A percentile compares a stretch with the other conserved stretches of the same genome.
These are phyloP conservation scores for Salix suchowensis DNA, from an alignment of 345 rosid species.

Conservation along the genomic window DNA sequence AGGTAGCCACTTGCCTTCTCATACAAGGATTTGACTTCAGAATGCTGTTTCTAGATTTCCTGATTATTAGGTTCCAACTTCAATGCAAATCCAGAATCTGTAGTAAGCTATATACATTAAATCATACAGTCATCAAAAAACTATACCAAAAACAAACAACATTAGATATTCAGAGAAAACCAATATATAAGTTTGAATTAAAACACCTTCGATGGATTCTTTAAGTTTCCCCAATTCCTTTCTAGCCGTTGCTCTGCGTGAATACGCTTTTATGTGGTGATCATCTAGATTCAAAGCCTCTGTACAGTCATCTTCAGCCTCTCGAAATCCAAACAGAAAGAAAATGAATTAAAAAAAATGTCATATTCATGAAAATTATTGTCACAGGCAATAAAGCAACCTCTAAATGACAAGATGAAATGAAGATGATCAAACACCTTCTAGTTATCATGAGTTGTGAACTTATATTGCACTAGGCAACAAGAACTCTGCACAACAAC, in stretches of 20 bases:
- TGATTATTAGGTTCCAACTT: no score
- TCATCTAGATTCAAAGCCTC: constrained; percentile 89
- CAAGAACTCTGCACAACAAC: neutral
- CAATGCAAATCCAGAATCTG: no score
- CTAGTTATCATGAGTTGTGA: neutral
- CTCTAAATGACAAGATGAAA: neutral
- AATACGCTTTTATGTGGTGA: constrained; percentile 78
- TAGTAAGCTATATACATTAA: no score
- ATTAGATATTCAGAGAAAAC: neutral
- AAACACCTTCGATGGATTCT: constrained; percentile 74
- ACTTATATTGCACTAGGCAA: neutral
- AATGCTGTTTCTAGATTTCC: no score
- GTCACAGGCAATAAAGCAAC: neutral
- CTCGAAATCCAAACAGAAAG: constrained; percentile 47
- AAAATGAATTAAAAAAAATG: neutral
- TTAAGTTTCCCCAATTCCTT: constrained; percentile 69
- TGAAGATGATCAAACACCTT: neutral
- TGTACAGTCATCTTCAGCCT: constrained; percentile 89
- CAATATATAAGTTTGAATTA: neutral
- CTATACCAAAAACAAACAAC: neutral
- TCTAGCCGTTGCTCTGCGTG: constrained; percentile 90
- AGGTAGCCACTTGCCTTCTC: neutral
- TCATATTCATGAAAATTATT: neutral
- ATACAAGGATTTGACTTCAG: no score
- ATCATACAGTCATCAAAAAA: no score